Evolutionary conservation across 1,139 yeast genomes (phyloP), one percentile per base, ranked within the genome.

Genomic region (Kodamaea suecica): DNA sequence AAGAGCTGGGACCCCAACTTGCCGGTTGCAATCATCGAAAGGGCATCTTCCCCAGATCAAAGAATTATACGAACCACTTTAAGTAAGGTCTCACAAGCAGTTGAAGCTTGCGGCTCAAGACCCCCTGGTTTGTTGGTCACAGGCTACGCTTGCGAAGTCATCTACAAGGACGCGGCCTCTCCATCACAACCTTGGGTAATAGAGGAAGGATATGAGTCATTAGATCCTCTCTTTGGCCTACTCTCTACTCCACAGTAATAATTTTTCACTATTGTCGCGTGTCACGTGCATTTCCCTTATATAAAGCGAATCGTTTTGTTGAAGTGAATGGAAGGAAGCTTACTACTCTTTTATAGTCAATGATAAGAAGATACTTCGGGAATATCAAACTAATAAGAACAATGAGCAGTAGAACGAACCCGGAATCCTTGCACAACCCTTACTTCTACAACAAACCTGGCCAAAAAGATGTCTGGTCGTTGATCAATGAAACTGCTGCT

Each of bases 11-110:
- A 81, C 35, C 61, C 70, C 1, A 63, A 73, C 12, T 69, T 84
- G 10, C 96, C 97, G 0, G 86, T 84, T 30, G 90, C 94, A 2
- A 80, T 90, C 13, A 78, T 90, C 2, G 98, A 92, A 57, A 70
- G 97, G 40, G 95, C 97, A 0, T 82, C 94, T 13, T 87, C 97
- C 57, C 90, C 94, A 0, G 98, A 90, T 53, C 97, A 92, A 61
- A 63, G 98, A 38, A 71, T 90, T 9, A 80, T 90, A 4, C 67
- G 95, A 44, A 85, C 96, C 0, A 73, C 78, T 2, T 62, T 92
- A 34, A 68, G 70, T 33, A 63, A 80, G 42, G 77, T 88, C 2
- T 82, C 81, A 0, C 78, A 70, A 21, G 95, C 94, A 1, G 76
- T 88, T 2, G 84, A 82, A 44, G 76, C 75, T n/a, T 76, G 80